Conservation (phyloP, 768 basidiomycete species). For the Exidia glandulosa region DNA sequence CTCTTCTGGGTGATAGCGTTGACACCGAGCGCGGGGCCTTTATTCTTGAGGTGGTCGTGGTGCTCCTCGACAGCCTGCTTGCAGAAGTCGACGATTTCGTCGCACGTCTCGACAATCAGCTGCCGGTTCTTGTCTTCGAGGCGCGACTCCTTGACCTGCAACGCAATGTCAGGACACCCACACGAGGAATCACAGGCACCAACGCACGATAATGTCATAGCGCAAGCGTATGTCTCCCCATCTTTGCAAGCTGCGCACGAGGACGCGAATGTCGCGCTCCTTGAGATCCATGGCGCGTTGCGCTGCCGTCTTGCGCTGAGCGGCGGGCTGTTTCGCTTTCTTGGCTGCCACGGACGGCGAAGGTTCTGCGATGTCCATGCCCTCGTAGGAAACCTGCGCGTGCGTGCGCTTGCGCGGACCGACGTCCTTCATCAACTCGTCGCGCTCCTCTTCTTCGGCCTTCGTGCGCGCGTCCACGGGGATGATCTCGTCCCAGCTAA, state of each 20-base stretch:
- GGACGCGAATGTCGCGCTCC: conserved; percentile 90
- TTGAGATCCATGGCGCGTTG: conserved; percentile 96
- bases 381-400: conserved; percentile 82
- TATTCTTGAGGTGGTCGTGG: conserved; percentile 66
- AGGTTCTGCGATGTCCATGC: conserved; percentile 83
- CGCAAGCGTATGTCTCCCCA: conserved; percentile 97
- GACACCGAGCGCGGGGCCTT: conserved; percentile 74
- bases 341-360: conserved; percentile 49
- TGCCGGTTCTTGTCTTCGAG: conserved; percentile 88
- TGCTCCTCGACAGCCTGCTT: conserved; percentile 73
- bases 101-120: conserved; percentile 82
- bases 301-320: conserved; percentile 78
- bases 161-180: conserved; percentile 3
- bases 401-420: conserved; percentile 70
- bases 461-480: conserved; percentile 82
- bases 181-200: conserved; percentile 1
- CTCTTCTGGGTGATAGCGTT: conserved; percentile 90
- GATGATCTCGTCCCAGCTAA: conserved; percentile 99
- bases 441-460: conserved; percentile 71
- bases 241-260: conserved; percentile 88
- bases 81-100: conserved; percentile 86
- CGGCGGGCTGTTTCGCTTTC: conserved; percentile 61
- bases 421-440: conserved; percentile 61
- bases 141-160: conserved; percentile 77
- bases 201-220: conserved; percentile 84